These are phyloP conservation scores for Massarina eburnea DNA, from an alignment of 2,329 filamentous ascomycete genomes.

Conservation along the genomic window DNA sequence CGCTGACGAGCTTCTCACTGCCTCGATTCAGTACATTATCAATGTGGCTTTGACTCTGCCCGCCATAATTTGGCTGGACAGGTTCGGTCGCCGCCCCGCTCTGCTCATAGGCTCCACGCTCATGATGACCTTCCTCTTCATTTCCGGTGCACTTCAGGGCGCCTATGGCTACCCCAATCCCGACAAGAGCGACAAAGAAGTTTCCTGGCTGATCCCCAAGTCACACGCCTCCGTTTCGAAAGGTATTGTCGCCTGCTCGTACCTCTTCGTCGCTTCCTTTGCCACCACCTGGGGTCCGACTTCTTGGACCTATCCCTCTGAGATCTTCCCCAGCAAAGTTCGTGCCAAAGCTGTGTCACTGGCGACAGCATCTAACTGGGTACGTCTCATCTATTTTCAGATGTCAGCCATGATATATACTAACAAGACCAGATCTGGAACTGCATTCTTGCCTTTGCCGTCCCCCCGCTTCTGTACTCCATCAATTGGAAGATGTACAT, in stretches of 20 bases:
- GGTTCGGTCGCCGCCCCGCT: slow-evolving; percentile 59
- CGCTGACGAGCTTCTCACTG: slow-evolving; percentile 59
- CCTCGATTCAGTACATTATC: slow-evolving; percentile 65
- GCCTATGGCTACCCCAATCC: slow-evolving; percentile 53
- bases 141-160: slow-evolving; percentile 62
- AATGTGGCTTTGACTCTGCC: slow-evolving; percentile 63
- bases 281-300: slow-evolving; percentile 46
- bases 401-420: no score
- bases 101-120: slow-evolving; percentile 59
- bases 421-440: slow-evolving; percentile 44
- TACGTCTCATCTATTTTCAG: no score
- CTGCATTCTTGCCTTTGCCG: slow-evolving; percentile 44
- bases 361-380: slow-evolving; percentile 39
- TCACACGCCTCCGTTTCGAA: slow-evolving; percentile 57
- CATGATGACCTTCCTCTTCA: slow-evolving; percentile 63
- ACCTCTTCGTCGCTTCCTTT: slow-evolving; percentile 48
- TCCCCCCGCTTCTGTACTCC: slow-evolving; percentile 43
- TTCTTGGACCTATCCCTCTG: slow-evolving; percentile 42
- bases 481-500: slow-evolving; percentile 50
- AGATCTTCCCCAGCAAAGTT: slow-evolving; percentile 45
- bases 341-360: slow-evolving; percentile 46
- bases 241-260: slow-evolving; percentile 52
- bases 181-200: slow-evolving; percentile 40
- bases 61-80: slow-evolving; percentile 63
- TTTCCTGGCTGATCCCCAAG: slow-evolving; percentile 60